phyloP scores from a whole-genome alignment of 345 rosid genomes.

The Angophora floribunda region DNA sequence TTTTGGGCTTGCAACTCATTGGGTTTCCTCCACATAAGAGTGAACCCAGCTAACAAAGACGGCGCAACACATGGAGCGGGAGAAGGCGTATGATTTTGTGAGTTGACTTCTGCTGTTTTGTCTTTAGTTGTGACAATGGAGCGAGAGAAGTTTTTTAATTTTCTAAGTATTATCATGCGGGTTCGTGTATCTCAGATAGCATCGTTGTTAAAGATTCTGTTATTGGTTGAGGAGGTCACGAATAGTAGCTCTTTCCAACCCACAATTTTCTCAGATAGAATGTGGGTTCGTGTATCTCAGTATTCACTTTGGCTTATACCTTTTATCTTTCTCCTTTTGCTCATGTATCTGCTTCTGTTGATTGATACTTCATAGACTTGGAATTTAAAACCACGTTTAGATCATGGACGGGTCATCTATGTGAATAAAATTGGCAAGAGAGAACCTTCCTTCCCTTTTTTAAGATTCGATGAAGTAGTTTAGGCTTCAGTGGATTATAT shows the following conservation, averaged over 20 bases:
- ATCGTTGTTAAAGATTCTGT: constrained; percentile 76
- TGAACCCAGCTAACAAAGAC: no score
- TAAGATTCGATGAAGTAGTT: not conserved
- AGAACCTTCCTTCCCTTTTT: not conserved
- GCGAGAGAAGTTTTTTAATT: not conserved
- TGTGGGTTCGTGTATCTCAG: not conserved
- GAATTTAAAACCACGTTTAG: not conserved
- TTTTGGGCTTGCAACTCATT: no score
- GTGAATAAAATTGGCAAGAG: not conserved
- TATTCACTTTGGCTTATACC: not conserved
- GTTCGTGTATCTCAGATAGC: constrained; percentile 33
- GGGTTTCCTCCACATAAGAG: no score
- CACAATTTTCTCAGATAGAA: not conserved
- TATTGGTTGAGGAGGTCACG: constrained; percentile 61
- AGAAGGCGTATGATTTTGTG: constrained; percentile 70
- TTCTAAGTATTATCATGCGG: not conserved
- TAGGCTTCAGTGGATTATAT: not conserved
- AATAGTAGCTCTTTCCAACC: constrained; percentile 57
- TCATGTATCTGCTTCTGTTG: not conserved
- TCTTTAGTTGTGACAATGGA: not conserved
- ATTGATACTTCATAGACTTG: not conserved
- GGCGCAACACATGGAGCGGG: constrained; percentile 63
- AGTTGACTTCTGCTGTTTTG: constrained; percentile 10
- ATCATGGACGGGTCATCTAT: not conserved
- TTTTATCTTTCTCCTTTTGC: not conserved